Base-by-base conservation (phyloP, 306 rosid species). In the Inga leiocalycina region DNA sequence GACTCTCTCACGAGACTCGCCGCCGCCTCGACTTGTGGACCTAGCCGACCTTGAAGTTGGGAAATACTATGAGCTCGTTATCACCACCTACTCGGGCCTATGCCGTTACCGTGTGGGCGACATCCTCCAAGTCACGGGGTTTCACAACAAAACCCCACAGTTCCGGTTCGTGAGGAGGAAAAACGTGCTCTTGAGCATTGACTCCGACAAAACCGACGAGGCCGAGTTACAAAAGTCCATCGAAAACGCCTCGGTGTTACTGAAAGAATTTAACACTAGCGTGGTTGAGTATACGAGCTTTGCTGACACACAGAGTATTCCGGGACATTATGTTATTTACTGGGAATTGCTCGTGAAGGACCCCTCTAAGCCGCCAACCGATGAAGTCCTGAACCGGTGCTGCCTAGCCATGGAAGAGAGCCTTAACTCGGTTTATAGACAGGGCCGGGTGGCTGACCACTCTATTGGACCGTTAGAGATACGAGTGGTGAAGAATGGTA, bases 391-490 rank as follows among this genome's bases (percentile, higher is more conserved):
- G 72, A 86, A 88, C 48, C 78, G 56, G 37, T 96, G 99, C 6
- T 96, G 99, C 37, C 76, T 92, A 20, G 89, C 86, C 3, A 96
- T 96, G 91, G 99, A 96, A 71, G 93, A 96, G 54, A 85, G 90
- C 3, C 32, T 96, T 52, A 96, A 96, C 88, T 35, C 99, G n/a
- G 99, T 96, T 8, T 96, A 96, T 67, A 76, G 98, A 65, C 99
- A 96, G 71, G 92, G 98, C 44, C 81, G 99, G 41, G 98, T 92
- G 0, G 90, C 98, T 0, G 97, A 94, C 66, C 89, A 90, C 74
- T 92, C 99, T 3, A 92, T 96, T 64, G 99, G 99, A 14, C 97
- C 99, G 1, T 81, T 96, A 20, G 98, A 96, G 84, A 96, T 96
- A 10, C 78, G 93, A 56, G 98, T 94, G 59, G 99, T 96, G 52